Base-by-base conservation (phyloP, 176 grass and related monocot genomes). In the Urochloa ruziziensis region DNA sequence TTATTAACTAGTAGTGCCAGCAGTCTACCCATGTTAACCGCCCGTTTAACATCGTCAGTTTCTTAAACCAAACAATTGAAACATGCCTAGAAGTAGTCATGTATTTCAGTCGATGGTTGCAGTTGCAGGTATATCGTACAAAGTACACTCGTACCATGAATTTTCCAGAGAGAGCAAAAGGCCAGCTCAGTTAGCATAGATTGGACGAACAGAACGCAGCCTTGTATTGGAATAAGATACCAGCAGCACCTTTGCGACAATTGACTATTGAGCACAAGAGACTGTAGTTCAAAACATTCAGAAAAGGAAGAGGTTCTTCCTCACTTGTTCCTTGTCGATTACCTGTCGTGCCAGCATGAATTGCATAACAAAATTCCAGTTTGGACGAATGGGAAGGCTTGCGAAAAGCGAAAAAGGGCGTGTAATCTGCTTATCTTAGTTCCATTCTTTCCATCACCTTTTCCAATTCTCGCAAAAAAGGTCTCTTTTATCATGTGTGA, bases 371-470 rank as follows among this genome's bases (percentile, higher is more conserved):
- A 87, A 36, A 29, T 47, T 70, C 24, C 10, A 2, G 73, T 88
- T 88, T 83, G 3, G 7, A 70, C 66, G 28, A 73, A 83, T 18
- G 63, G 46, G 46, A 37, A 36, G 3, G 35, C 53, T 62, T 36
- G 40, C 33, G 4, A 27, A 80, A 48, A 30, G 69, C n/a, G n/a
- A 71, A 61, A 61, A 88, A 40, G 30, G 10, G 17, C 0, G 7
- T 1, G 23, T 30, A 59, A 68, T 34, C 28, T 42, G 25, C 54
- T 70, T 36, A 73, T 46, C 66, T 88, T 83, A 56, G 65, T 83
- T 83, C 64, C 16, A 14, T 72, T 78, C 64, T 78, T 36, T 63
- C 33, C 57, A n/a, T 47, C 21, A 34, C 81, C 36, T 79, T 88
- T 73, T 74, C 66, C 23, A 51, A 29, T 88, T 72, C 46, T 32